Conservation (phyloP, 2,329 filamentous ascomycete genomes). For the Diaporthe sp. region DNA sequence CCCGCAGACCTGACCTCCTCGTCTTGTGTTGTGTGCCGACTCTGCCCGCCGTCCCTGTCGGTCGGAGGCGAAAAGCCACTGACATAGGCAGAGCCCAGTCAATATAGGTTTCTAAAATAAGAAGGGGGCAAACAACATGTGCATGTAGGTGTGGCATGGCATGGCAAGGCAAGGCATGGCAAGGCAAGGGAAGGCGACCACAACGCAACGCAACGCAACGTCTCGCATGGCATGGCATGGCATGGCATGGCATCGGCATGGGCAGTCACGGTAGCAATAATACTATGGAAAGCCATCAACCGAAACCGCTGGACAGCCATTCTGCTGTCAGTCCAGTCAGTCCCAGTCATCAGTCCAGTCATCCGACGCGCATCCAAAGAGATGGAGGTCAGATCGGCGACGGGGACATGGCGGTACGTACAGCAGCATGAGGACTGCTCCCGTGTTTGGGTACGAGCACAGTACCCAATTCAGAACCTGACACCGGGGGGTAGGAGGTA, state of each 20-base stretch:
- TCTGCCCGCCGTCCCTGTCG: background rate
- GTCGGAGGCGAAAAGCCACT: slow-evolving; percentile 4
- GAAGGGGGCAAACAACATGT: slow-evolving; percentile 6
- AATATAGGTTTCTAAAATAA: slow-evolving; percentile 19
- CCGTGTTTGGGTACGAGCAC: background rate
- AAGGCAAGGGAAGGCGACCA: background rate
- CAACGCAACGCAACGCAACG: background rate
- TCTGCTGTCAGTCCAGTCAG: background rate
- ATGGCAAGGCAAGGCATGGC: background rate
- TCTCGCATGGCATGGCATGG: slow-evolving; percentile 14
- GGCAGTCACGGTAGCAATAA: background rate
- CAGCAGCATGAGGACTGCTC: no score
- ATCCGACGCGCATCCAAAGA: background rate
- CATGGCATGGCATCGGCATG: slow-evolving; percentile 12
- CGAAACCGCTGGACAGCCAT: background rate
- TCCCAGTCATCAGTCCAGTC: slow-evolving; percentile 16
- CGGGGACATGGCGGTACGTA: background rate
- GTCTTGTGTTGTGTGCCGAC: background rate
- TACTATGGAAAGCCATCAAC: background rate
- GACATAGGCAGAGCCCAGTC: background rate
- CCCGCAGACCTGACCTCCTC: background rate
- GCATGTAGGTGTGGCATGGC: slow-evolving; percentile 14
- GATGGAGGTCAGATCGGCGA: slow-evolving; percentile 22
- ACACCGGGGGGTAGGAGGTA: background rate
- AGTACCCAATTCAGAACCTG: background rate